Conservation (phyloP, 139 green algal species). For the Chlorella sp. region DNA sequence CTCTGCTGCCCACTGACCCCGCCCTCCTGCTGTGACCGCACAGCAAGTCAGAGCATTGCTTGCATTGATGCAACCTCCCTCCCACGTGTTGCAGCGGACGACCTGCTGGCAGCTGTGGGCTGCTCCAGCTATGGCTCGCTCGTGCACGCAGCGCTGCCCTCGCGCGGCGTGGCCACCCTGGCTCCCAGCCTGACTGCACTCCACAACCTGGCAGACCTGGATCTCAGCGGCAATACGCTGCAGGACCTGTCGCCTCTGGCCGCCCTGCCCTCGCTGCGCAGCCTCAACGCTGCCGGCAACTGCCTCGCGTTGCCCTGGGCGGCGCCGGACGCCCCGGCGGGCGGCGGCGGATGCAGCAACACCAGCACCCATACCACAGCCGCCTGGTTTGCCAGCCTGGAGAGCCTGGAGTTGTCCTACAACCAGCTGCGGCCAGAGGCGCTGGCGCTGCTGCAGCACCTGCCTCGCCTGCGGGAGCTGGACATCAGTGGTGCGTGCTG, state of each 20-base stretch:
- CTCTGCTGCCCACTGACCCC: too few relatives aligned
- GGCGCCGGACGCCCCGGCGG: too few relatives aligned
- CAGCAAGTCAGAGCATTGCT: too few relatives aligned
- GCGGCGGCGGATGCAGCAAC: too few relatives aligned
- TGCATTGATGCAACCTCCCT: background rate
- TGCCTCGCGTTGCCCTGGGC: background rate
- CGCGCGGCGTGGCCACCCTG: background rate
- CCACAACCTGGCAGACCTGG: background rate
- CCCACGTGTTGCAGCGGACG: background rate
- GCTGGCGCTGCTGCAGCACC: background rate
- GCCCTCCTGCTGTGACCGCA: too few relatives aligned
- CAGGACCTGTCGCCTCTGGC: conserved; percentile 18
- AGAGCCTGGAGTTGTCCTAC: background rate
- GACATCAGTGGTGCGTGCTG: conserved; percentile 8
- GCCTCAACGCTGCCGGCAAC: conserved; percentile 4
- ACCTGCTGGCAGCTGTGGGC: background rate
- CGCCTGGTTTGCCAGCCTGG: background rate
- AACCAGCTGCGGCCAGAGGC: background rate
- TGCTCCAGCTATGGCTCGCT: background rate
- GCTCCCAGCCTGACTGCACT: background rate
- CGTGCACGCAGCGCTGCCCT: background rate
- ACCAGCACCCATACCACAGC: background rate
- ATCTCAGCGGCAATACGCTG: background rate
- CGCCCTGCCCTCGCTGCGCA: background rate
- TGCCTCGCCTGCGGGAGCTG: background rate